phyloP scores from a whole-genome alignment of 148 eudicot genomes.

The Suaeda aralocaspica region DNA sequence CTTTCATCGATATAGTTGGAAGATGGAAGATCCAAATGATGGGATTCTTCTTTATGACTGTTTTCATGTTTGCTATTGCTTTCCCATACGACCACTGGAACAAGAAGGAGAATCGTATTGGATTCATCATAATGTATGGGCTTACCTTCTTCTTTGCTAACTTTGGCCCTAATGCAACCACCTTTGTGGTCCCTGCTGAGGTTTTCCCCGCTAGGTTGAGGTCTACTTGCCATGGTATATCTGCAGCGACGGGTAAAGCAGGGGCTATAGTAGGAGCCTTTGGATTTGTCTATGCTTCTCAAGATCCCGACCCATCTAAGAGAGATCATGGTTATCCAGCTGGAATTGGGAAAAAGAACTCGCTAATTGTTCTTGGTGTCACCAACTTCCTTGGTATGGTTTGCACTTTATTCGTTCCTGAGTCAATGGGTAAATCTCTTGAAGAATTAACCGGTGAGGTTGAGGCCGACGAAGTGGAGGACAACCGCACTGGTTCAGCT shows the following conservation, averaged over 20 bases:
- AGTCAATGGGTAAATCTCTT: constrained; percentile 4
- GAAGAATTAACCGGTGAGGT: not conserved
- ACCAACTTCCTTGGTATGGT: not conserved
- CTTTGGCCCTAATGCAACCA: not conserved
- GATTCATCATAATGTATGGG: not conserved
- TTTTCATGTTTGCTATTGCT: constrained; percentile 11
- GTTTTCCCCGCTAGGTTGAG: constrained; percentile 11
- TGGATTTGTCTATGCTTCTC: constrained; percentile 8
- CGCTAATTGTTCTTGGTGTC: not conserved
- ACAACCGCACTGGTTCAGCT: not conserved
- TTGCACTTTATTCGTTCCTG: constrained; percentile 10
- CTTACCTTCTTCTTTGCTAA: not conserved
- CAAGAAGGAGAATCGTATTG: not conserved
- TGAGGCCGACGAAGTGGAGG: not conserved
- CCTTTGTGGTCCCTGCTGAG: constrained; percentile 9
- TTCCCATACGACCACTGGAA: constrained; percentile 3
- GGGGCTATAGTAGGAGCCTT: constrained; percentile 12
- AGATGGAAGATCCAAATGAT: not conserved
- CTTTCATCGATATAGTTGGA: not conserved
- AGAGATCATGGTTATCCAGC: constrained; percentile 4
- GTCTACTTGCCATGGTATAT: constrained; percentile 1
- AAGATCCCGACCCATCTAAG: not conserved
- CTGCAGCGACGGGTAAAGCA: not conserved
- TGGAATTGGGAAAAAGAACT: constrained; percentile 6
- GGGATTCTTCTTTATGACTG: constrained; percentile 13